Evolutionary conservation across 768 basidiomycete species (phyloP).

Genomic region (Lactarius pseudohatsudake): DNA sequence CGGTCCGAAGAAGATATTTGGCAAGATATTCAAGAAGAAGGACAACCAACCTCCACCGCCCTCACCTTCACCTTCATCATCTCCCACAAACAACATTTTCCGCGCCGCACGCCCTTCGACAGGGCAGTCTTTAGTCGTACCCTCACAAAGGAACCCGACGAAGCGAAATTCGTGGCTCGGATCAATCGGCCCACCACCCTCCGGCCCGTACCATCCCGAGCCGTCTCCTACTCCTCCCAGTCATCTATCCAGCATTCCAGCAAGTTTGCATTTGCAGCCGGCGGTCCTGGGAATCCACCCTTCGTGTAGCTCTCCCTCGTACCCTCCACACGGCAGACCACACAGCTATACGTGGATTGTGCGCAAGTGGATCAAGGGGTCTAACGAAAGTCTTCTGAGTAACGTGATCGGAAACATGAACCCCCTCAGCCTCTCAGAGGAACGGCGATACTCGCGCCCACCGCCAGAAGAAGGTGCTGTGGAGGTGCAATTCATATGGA

Average conservation of each 20-base stretch:
- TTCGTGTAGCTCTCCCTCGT: constrained; percentile 51
- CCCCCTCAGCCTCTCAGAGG: constrained; percentile 25
- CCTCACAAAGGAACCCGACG: constrained; percentile 18
- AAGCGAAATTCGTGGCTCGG: constrained; percentile 31
- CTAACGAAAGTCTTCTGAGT: constrained; percentile 45
- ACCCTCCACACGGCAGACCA: constrained; percentile 41
- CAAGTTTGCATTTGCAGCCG: constrained; percentile 37
- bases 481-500: constrained; percentile 83
- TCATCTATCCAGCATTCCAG: constrained; percentile 12
- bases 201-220: constrained; percentile 21
- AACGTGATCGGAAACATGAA: constrained; percentile 45
- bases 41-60: constrained; percentile 31
- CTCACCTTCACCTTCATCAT: constrained; percentile 17
- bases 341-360: constrained; percentile 74
- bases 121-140: constrained; percentile 9
- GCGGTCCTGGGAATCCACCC: constrained; percentile 71
- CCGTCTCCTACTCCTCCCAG: neutral
- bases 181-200: constrained; percentile 8
- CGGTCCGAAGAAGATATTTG: constrained; percentile 61
- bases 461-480: constrained; percentile 35
- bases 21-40: constrained; percentile 69
- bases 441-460: constrained; percentile 27
- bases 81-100: constrained; percentile 14
- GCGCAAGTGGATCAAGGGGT: constrained; percentile 69
- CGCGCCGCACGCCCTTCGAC: constrained; percentile 17